These are phyloP conservation scores for Pleurozium schreberi DNA, from an alignment of 225 moss, liverwort and hornwort genomes.

Conservation along the genomic window DNA sequence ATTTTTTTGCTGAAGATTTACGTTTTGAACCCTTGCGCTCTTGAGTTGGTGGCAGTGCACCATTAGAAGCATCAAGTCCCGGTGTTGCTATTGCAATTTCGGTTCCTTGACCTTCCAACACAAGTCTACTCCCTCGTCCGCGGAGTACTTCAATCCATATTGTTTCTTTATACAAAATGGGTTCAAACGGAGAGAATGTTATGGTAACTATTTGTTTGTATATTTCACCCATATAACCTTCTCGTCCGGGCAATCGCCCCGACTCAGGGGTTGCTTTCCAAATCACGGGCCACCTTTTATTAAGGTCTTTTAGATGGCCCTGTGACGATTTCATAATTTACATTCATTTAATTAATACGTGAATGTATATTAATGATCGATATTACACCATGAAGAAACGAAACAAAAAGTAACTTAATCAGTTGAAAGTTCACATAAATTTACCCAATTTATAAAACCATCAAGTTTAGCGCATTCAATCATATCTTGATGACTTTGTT, in stretches of 20 bases:
- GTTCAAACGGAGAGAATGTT: conserved; percentile 29
- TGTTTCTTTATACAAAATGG: conserved; percentile 13
- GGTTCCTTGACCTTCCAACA: conserved; percentile 22
- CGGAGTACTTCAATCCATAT: conserved; percentile 26
- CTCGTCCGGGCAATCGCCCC: conserved; percentile 12
- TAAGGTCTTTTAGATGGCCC: conserved; percentile 25
- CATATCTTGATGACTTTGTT: conserved; percentile 30
- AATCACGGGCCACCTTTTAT: conserved; percentile 33
- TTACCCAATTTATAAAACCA: conserved; percentile 22
- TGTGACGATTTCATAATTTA: neutral
- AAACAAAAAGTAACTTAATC: no score
- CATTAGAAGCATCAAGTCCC: neutral
- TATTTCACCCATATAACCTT: conserved; percentile 16
- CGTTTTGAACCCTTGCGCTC: neutral
- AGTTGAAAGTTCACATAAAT: neutral
- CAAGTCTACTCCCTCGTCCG: conserved; percentile 25
- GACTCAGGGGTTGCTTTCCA: conserved; percentile 39
- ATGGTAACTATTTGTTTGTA: conserved; percentile 27
- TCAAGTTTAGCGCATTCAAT: conserved; percentile 23
- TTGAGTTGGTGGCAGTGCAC: neutral
- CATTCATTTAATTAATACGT: no score
- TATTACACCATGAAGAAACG: no score
- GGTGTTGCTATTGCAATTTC: neutral
- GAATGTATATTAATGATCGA: neutral
- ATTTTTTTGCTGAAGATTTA: neutral